Evolutionary conservation across 2,329 filamentous ascomycete genomes (phyloP).

Genomic region (Cryphonectria nitschkei): DNA sequence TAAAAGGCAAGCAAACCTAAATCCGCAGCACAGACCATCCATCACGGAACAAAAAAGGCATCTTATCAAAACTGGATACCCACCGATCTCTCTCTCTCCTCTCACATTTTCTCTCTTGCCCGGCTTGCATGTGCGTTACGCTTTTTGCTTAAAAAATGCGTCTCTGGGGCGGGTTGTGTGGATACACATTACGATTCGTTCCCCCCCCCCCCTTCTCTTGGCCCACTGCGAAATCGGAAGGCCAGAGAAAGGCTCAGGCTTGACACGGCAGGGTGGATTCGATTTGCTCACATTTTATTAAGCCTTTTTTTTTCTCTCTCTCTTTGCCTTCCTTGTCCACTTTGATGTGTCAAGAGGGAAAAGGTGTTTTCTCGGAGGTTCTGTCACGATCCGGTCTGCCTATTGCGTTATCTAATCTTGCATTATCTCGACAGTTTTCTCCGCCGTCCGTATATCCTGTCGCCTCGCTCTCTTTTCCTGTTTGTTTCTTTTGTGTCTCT

Average conservation of each 20-base stretch:
- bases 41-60: background rate
- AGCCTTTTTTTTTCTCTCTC: background rate
- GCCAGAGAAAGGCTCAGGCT: background rate
- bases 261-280: background rate
- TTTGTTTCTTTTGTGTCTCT: background rate
- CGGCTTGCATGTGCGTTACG: background rate
- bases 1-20: background rate
- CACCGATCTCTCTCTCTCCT: background rate
- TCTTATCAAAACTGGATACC: conserved; percentile 7
- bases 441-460: background rate
- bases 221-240: conserved; percentile 1
- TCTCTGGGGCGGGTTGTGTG: background rate
- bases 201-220: background rate
- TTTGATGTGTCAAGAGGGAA: background rate
- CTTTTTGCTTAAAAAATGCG: background rate
- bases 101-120: background rate
- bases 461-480: background rate
- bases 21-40: background rate
- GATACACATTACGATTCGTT: background rate
- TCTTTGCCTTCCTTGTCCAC: no score
- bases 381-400: background rate
- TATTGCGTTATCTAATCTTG: conserved; percentile 8
- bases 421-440: conserved; percentile 5
- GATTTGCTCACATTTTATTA: conserved; percentile 5
- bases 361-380: background rate